Percentiles rank a stretch among this genome's conserved stretches.
phyloP scores from a whole-genome alignment of 2,329 filamentous ascomycete genomes.

The Thielaviopsis cerberus region DNA sequence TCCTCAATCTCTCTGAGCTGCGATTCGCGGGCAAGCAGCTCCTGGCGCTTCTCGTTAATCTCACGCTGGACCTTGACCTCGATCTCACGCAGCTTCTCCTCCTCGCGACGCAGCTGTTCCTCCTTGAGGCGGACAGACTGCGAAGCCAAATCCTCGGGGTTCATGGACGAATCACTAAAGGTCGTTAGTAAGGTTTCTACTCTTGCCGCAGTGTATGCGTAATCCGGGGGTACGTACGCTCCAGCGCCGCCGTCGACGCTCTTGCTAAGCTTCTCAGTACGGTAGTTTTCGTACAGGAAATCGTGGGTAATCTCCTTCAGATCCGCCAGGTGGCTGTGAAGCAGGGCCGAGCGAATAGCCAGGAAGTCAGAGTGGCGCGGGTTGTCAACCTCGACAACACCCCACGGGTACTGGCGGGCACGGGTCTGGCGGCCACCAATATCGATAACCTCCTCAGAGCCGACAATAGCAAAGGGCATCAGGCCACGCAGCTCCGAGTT shows the following conservation, averaged over 20 bases:
- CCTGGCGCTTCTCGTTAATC: constrained; percentile 99
- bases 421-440: constrained; percentile 82
- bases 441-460: constrained; percentile 87
- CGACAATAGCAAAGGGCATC: constrained; percentile 98
- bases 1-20: constrained; percentile 98
- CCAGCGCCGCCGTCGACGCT: constrained; percentile 80
- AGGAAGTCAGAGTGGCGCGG: constrained; percentile 97
- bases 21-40: constrained; percentile 88
- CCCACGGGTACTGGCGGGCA: constrained; percentile 96
- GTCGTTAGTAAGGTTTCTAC: constrained; percentile 14
- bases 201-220: constrained; percentile 15
- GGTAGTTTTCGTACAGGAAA: constrained; percentile 99
- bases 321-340: constrained; percentile 95
- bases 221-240: constrained; percentile 54
- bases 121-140: constrained; percentile 99
- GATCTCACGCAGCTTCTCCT: constrained; percentile 99
- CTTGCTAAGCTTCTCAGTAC: constrained; percentile 99
- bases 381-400: constrained; percentile 97
- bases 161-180: constrained; percentile 68
- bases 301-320: constrained; percentile 99
- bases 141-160: constrained; percentile 88
- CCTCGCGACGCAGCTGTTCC: constrained; percentile 94
- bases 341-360: constrained; percentile 83
- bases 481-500: constrained; percentile 92
- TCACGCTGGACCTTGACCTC: constrained; percentile 99